Conservation (phyloP, 1,284 basidiomycete species). For the Irpex sp. region DNA sequence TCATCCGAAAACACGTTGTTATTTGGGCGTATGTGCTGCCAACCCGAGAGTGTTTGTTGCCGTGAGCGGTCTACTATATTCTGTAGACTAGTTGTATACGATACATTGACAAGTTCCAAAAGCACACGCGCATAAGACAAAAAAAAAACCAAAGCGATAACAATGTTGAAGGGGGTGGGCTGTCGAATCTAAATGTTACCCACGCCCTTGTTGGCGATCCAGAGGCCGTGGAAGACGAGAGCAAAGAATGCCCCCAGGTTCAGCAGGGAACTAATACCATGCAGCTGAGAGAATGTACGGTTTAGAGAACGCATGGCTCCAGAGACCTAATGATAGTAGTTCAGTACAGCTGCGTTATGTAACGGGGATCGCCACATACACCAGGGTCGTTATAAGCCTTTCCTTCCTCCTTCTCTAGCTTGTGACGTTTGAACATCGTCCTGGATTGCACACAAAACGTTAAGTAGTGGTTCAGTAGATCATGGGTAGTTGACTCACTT, state of each 20-base stretch:
- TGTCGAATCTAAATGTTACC: slow-evolving; percentile 12
- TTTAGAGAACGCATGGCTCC: slow-evolving; percentile 66
- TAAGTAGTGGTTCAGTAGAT: too few species aligned
- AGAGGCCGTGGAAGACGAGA: slow-evolving; percentile 70
- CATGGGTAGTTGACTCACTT: too few species aligned
- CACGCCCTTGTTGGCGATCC: slow-evolving; percentile 55
- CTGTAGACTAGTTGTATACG: slow-evolving; percentile 7
- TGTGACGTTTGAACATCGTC: slow-evolving; percentile 71
- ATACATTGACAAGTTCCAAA: slow-evolving; percentile 1
- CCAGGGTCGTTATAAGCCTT: slow-evolving; percentile 60
- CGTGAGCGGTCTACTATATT: slow-evolving; percentile 21
- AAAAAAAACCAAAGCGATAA: background rate
- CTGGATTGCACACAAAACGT: too few species aligned
- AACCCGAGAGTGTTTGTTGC: background rate
- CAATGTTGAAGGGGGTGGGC: background rate
- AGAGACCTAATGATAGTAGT: slow-evolving; percentile 47
- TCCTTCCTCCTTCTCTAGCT: slow-evolving; percentile 71
- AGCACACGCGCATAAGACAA: background rate
- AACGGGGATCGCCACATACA: slow-evolving; percentile 37
- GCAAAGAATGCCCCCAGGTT: slow-evolving; percentile 63
- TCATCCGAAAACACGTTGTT: background rate
- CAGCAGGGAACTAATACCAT: slow-evolving; percentile 65
- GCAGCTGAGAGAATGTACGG: slow-evolving; percentile 58
- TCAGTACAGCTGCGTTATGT: background rate
- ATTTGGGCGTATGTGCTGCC: background rate